Evolutionary conservation across 371 early-diverging fungal species (phyloP).

Genomic region (Fennellomyces sp.): DNA sequence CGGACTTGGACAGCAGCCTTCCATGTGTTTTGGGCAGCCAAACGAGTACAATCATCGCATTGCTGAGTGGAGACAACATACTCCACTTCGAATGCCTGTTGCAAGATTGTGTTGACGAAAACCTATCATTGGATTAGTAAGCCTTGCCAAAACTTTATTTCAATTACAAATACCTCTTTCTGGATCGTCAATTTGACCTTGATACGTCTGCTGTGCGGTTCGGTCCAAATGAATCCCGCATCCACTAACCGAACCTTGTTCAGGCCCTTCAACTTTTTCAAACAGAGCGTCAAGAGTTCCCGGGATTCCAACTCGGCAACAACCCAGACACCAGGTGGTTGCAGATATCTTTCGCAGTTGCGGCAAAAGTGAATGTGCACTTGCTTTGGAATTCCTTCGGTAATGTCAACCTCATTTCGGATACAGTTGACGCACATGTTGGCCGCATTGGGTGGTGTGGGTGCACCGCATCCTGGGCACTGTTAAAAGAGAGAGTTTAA

Average conservation of each 20-base stretch:
- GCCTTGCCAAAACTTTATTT: background rate
- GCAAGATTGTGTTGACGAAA: conserved; percentile 92
- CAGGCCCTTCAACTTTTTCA: conserved; percentile 93
- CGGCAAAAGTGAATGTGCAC: conserved; percentile 94
- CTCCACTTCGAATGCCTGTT: conserved; percentile 97
- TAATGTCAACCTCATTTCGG: conserved; percentile 94
- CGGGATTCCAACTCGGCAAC: conserved; percentile 88
- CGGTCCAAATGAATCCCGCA: conserved; percentile 99
- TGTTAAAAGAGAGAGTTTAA: conserved; percentile 26
- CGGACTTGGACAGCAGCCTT: conserved; percentile 98
- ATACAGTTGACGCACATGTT: conserved; percentile 99
- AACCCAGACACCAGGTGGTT: conserved; percentile 96
- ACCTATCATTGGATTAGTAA: conserved; percentile 46
- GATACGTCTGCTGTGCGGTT: conserved; percentile 94
- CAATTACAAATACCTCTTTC: conserved; percentile 73
- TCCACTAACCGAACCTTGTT: conserved; percentile 94
- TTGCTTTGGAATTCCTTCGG: conserved; percentile 97
- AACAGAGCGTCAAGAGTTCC: conserved; percentile 93
- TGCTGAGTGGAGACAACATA: conserved; percentile 92
- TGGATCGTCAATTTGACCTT: conserved; percentile 98
- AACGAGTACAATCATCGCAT: conserved; percentile 97
- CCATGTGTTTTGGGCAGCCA: conserved; percentile 99
- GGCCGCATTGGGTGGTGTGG: conserved; percentile 96
- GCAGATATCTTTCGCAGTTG: conserved; percentile 96
- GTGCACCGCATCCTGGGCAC: conserved; percentile 97